Evolutionary conservation across 78 protist species (phyloP).

Genomic region (Dictyostelium purpureum): DNA sequence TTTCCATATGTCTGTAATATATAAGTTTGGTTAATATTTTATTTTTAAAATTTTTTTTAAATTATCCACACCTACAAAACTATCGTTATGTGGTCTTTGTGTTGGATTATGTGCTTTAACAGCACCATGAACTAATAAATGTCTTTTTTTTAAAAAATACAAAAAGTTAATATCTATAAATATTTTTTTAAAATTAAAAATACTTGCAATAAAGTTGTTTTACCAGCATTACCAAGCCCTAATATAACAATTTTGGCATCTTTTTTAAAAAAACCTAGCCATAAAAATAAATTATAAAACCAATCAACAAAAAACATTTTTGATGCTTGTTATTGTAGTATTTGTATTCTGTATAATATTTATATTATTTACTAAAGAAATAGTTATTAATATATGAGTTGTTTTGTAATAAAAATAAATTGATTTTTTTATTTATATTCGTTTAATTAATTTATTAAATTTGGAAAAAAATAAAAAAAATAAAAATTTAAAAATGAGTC

Average conservation of each 20-base stretch:
- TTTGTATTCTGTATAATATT: no score
- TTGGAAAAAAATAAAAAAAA: no score
- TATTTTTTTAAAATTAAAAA: not conserved
- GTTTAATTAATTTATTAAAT: no score
- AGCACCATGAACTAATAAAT: not conserved
- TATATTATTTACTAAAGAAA: no score
- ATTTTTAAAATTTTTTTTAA: not conserved
- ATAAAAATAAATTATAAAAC: constrained; percentile 6
- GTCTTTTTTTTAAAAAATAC: not conserved
- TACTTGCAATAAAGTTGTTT: constrained; percentile 43
- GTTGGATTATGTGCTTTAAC: constrained; percentile 36
- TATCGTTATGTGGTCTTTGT: constrained; percentile 26
- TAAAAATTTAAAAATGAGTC: no score
- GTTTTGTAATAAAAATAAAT: no score
- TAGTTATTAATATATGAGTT: no score
- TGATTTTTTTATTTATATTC: no score
- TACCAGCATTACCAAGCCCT: constrained; percentile 76
- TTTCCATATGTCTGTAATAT: constrained; percentile 7
- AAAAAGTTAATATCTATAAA: not conserved
- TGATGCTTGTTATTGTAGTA: not conserved
- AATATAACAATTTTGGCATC: constrained; percentile 26
- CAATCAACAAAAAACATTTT: constrained; percentile 62
- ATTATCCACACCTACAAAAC: constrained; percentile 8
- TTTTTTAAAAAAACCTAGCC: constrained; percentile 38
- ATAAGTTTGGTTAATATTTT: not conserved